Percentiles rank a stretch among this genome's conserved stretches.
Conservation (phyloP, 805 yeast genomes). For the Teunomyces kruisii region DNA sequence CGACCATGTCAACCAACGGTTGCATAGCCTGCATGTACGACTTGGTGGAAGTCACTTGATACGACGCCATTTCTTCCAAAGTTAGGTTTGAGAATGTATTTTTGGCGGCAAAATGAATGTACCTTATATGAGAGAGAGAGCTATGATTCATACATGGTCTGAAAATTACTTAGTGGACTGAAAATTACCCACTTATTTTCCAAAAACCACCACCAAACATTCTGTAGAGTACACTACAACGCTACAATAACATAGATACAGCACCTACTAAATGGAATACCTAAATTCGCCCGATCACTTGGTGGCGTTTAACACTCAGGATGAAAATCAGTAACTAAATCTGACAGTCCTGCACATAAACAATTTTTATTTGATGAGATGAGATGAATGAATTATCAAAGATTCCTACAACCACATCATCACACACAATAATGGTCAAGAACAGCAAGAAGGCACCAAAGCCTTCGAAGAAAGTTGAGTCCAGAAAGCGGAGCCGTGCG, state of each 20-base stretch:
- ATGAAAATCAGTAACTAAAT: no score
- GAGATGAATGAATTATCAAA: slow-evolving; percentile 7
- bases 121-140: neutral
- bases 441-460: slow-evolving; percentile 9
- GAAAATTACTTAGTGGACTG: neutral
- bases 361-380: slow-evolving; percentile 12
- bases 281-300: no score
- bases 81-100: neutral
- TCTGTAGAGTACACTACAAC: neutral
- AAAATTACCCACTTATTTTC: neutral
- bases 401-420: neutral
- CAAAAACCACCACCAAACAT: neutral
- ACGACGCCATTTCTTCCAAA: slow-evolving; percentile 32
- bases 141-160: slow-evolving; percentile 4
- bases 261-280: no score
- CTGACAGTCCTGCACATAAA: neutral
- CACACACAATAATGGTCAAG: slow-evolving; percentile 9
- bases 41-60: slow-evolving; percentile 59
- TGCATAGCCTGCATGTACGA: slow-evolving; percentile 81
- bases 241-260: no score
- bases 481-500: slow-evolving; percentile 21
- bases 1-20: slow-evolving; percentile 56
- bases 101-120: slow-evolving; percentile 1
- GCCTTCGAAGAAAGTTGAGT: slow-evolving; percentile 18
- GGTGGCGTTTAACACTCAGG: no score